phyloP scores from a whole-genome alignment of 805 yeast species.

The Priceomyces carsonii region DNA sequence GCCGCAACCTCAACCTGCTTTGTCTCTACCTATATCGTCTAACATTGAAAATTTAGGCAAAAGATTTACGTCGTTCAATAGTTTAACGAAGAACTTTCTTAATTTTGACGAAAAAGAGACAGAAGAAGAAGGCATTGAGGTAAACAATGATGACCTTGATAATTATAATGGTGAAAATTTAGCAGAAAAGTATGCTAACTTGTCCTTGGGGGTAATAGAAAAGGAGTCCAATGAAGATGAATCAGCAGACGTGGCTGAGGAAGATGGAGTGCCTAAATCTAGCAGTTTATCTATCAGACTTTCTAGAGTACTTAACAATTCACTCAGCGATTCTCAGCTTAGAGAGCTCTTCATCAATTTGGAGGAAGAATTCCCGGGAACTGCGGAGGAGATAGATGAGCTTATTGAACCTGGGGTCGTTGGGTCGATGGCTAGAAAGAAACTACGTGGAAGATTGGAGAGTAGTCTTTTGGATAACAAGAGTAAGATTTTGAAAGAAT shows the following conservation, averaged over 20 bases:
- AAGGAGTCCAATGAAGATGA: constrained; percentile 9
- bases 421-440: constrained; percentile 63
- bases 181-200: constrained; percentile 51
- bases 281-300: constrained; percentile 43
- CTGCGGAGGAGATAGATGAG: constrained; percentile 21
- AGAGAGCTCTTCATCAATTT: constrained; percentile 33
- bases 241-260: background rate
- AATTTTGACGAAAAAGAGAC: constrained; percentile 18
- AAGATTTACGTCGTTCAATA: constrained; percentile 33
- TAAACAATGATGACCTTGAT: constrained; percentile 7
- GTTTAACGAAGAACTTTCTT: constrained; percentile 29
- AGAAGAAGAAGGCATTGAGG: constrained; percentile 7
- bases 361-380: constrained; percentile 31
- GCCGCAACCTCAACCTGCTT: constrained; percentile 47
- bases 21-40: constrained; percentile 39
- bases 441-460: constrained; percentile 61
- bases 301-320: constrained; percentile 48
- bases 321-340: constrained; percentile 39
- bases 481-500: constrained; percentile 32
- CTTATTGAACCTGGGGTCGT: constrained; percentile 49
- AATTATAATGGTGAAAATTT: constrained; percentile 14
- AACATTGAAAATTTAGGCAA: constrained; percentile 37
- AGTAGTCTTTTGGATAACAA: constrained; percentile 59
- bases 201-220: constrained; percentile 43
- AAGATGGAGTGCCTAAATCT: background rate